These are phyloP conservation scores for Saprolegnia diclina DNA, from an alignment of 352 stramenopile genomes.

Conservation along the genomic window DNA sequence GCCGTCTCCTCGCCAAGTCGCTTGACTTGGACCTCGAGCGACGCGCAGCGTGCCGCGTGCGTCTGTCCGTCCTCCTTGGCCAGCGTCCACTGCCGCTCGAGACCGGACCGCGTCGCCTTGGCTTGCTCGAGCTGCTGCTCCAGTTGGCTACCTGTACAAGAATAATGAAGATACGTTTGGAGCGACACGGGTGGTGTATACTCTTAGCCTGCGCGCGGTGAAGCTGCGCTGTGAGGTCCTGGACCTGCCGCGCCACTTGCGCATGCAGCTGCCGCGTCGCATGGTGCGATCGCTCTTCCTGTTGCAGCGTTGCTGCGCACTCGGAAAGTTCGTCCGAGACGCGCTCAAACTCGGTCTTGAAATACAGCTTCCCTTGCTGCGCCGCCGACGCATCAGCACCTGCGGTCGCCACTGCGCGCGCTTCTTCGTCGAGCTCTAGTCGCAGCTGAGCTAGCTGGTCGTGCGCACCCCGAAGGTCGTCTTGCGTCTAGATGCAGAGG, in stretches of 20 bases:
- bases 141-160: not conserved
- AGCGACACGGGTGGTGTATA: not conserved
- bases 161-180: not conserved
- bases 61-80: slow-evolving; percentile 8
- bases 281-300: slow-evolving; percentile 54
- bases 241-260: slow-evolving; percentile 52
- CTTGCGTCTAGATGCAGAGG: not conserved
- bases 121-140: slow-evolving; percentile 21
- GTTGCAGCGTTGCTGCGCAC: slow-evolving; percentile 56
- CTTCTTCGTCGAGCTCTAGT: not conserved
- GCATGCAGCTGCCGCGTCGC: slow-evolving; percentile 52
- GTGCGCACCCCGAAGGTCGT: not conserved
- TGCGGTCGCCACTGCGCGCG: not conserved
- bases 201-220: slow-evolving; percentile 12
- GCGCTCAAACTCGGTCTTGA: slow-evolving; percentile 31
- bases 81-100: slow-evolving; percentile 25
- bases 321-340: slow-evolving; percentile 51
- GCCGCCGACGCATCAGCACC: not conserved
- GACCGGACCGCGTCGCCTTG: not conserved
- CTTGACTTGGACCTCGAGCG: slow-evolving; percentile 7
- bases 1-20: slow-evolving; percentile 1
- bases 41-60: not conserved
- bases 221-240: slow-evolving; percentile 44
- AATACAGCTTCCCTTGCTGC: slow-evolving; percentile 20
- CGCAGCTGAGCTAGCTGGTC: not conserved